phyloP scores from a whole-genome alignment of 2,329 filamentous ascomycete species.

The Metarhizium guizhouense region DNA sequence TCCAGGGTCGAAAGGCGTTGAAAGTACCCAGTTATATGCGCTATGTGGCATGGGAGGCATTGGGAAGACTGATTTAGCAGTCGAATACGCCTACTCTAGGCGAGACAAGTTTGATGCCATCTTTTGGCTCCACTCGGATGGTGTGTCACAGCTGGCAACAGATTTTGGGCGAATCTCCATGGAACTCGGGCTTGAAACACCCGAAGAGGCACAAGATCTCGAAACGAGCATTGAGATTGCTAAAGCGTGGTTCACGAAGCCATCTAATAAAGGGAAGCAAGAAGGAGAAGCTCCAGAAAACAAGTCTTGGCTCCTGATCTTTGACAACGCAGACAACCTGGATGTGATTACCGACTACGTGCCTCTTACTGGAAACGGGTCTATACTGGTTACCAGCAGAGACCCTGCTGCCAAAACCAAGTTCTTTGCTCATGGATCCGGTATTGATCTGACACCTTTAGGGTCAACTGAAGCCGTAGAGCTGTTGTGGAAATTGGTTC shows the following conservation, averaged over 20 bases:
- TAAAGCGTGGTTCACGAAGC: background rate
- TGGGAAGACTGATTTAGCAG: background rate
- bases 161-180: background rate
- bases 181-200: background rate
- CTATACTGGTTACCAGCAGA: slow-evolving; percentile 1
- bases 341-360: background rate
- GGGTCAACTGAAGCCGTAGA: background rate
- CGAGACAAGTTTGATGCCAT: background rate
- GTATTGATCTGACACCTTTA: background rate
- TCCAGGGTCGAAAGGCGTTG: background rate
- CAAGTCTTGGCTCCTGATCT: background rate
- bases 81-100: background rate
- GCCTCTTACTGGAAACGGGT: background rate
- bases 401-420: slow-evolving; percentile 3
- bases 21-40: background rate
- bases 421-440: background rate
- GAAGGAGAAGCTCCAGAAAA: background rate
- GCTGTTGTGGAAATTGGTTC: background rate
- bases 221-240: background rate
- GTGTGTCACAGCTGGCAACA: background rate
- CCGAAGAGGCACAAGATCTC: background rate
- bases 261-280: background rate
- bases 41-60: background rate
- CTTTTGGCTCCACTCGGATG: background rate
- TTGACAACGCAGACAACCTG: slow-evolving; percentile 2